Base-by-base conservation (phyloP, 2,329 filamentous ascomycete species). In the Curvularia sp. region DNA sequence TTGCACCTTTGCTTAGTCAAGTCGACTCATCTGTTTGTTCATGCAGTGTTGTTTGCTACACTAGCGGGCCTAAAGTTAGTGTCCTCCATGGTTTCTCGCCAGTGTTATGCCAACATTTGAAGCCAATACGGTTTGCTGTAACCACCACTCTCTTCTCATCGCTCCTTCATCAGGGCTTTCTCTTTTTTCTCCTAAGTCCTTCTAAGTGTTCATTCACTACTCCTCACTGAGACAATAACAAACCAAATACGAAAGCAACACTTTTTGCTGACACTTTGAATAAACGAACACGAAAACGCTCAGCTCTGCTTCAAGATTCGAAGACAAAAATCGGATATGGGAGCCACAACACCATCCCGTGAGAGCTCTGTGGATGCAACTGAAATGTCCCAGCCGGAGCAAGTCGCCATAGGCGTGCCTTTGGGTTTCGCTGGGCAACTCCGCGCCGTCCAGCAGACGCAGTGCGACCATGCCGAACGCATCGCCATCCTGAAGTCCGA, bases 401-500 rank as follows among this genome's bases (percentile, higher is more conserved):
- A 33, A 4, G 18, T 38, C 31, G 28, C 46, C 12, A 33, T 53
- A 15, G 20, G 49, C 7, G 47, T 66, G 13, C 64, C 66, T 3
- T 50, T 65, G 53, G 61, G 66, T 13, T 69, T 68, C 41, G 51
- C 55, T 39, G 57, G 47, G 3, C 65, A 66, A 30, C 46, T 69
- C 44, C 58, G 57, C 24, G 52, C 51, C 1, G 44, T 68, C 5
- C 57, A 65, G 22, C 54, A 65, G 13, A 9, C 28, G 24, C 67
- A 66, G 18, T 43, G 20, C 28, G 28, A 52, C 9, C 64, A 64
- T 26, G 41, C 55, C 5, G 18, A 43, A 1, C 58, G 55, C 33
- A 65, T 67, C 33, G 26, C 49, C 20, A 9, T 13, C 0, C 57
- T 68, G 0, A 61, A 65, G 44, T 44, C 35, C n/a, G 61, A 67